Evolutionary conservation across 176 grass and related monocot species (phyloP).

Genomic region (Oryza coarctata): DNA sequence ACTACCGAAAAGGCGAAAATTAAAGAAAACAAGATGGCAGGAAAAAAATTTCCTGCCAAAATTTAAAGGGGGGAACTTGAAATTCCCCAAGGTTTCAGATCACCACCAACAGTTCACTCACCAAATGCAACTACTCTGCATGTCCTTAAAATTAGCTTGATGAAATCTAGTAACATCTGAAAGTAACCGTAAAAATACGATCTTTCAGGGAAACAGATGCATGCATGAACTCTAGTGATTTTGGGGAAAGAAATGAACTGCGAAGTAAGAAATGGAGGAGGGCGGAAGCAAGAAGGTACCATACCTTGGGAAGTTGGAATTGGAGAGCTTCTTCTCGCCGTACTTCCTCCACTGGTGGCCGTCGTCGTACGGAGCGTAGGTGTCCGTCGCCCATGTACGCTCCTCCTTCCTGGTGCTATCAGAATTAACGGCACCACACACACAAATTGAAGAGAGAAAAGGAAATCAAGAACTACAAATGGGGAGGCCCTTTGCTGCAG

Average conservation of each 20-base stretch:
- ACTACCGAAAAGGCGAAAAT: background rate
- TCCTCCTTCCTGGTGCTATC: conserved; percentile 42
- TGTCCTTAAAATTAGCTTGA: background rate
- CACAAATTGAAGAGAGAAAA: background rate
- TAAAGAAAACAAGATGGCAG: background rate
- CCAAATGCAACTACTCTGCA: background rate
- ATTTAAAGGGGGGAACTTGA: background rate
- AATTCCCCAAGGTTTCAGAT: background rate
- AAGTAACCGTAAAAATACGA: conserved; percentile 19
- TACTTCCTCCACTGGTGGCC: conserved; percentile 94
- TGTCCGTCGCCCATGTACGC: conserved; percentile 47
- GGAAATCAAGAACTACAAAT: background rate
- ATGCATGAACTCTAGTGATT: background rate
- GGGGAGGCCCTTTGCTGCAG: background rate
- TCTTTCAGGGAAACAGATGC: background rate
- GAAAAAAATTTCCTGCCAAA: background rate
- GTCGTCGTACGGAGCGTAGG: conserved; percentile 61
- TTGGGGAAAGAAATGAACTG: too few species aligned
- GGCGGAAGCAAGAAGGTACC: background rate
- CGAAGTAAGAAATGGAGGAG: background rate
- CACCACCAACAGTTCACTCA: background rate
- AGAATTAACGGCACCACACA: background rate
- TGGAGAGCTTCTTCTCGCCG: conserved; percentile 82
- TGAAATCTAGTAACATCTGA: conserved; percentile 7
- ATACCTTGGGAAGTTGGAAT: conserved; percentile 67